Conservation (phyloP, 306 rosid genomes). For the Malus asiatica region DNA sequence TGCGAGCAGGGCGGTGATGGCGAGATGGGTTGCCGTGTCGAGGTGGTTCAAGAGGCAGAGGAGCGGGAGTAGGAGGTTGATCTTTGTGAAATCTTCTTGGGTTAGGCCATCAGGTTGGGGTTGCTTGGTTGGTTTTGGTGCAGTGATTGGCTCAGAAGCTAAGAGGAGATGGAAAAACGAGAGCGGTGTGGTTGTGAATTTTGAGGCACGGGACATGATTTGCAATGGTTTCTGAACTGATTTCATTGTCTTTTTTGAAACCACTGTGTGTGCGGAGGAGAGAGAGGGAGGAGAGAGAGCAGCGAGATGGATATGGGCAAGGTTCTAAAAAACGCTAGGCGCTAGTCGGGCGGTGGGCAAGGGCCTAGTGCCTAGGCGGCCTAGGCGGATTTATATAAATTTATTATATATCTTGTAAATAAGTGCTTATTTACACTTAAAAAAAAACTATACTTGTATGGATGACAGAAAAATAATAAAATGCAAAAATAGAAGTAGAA, state of each 20-base stretch:
- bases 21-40: conserved; percentile 41
- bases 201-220: conserved; percentile 1
- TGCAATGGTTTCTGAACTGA: not conserved
- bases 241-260: not conserved
- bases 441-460: too few species aligned
- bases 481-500: too few species aligned
- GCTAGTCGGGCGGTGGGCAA: too few species aligned
- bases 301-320: too few species aligned
- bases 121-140: not conserved
- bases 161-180: not conserved
- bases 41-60: conserved; percentile 47
- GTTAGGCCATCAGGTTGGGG: conserved; percentile 16
- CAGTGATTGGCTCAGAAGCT: not conserved
- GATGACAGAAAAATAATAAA: too few species aligned
- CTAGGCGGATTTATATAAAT: too few species aligned
- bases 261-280: too few species aligned
- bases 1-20: conserved; percentile 36
- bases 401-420: too few species aligned
- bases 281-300: too few species aligned
- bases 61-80: conserved; percentile 57
- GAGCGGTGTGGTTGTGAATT: not conserved
- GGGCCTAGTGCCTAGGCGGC: too few species aligned
- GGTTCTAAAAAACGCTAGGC: too few species aligned
- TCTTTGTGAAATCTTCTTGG: conserved; percentile 24
- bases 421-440: too few species aligned